Conservation (phyloP, 768 basidiomycete genomes). For the Boletus sp. region DNA sequence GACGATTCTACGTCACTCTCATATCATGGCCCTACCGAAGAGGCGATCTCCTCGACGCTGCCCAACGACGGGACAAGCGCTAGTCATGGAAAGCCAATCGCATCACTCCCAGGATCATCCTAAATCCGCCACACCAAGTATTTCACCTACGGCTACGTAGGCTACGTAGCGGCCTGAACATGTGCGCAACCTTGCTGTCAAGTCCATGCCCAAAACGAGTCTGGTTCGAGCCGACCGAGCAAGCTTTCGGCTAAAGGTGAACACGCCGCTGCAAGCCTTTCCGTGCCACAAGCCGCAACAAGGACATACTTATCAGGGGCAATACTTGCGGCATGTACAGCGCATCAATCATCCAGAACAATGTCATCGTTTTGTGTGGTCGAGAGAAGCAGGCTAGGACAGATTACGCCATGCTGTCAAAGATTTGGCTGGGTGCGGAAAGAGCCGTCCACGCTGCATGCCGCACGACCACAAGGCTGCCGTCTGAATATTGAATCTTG, state of each 20-base stretch:
- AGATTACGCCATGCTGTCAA: slow-evolving; percentile 3
- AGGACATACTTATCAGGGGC: background rate
- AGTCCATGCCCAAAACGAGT: background rate
- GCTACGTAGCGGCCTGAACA: too few relatives aligned
- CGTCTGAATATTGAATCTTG: slow-evolving; percentile 2
- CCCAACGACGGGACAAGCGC: background rate
- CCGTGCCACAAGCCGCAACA: background rate
- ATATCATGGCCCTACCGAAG: background rate
- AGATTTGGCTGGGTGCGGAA: background rate
- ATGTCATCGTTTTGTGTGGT: background rate
- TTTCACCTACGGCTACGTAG: background rate
- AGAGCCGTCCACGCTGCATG: slow-evolving; percentile 6
- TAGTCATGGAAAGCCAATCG: background rate
- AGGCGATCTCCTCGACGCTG: background rate
- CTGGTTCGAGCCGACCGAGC: background rate
- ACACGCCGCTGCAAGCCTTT: background rate
- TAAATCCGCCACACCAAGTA: background rate
- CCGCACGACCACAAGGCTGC: slow-evolving; percentile 7
- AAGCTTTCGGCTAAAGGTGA: background rate
- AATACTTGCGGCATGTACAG: background rate
- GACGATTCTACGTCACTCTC: background rate
- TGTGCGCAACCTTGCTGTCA: background rate
- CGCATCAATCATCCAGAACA: slow-evolving; percentile 1
- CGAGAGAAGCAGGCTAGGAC: background rate
- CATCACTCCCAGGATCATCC: background rate